Evolutionary conservation across 768 basidiomycete genomes (phyloP).

Genomic region (Serendipita sp.): DNA sequence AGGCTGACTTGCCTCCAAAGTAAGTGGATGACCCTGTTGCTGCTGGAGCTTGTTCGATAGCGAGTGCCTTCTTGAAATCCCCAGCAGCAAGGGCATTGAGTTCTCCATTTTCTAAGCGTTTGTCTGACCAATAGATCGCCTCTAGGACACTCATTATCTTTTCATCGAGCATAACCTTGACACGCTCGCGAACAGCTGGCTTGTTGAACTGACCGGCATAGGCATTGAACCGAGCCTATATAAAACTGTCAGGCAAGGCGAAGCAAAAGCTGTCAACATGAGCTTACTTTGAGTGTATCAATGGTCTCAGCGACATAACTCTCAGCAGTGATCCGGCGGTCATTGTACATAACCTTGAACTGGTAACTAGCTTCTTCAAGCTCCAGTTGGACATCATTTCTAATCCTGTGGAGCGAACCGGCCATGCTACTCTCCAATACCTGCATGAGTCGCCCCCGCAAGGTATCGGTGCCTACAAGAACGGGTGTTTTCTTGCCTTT

Average conservation of each 20-base stretch:
- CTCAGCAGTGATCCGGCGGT: constrained; percentile 84
- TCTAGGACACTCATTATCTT: constrained; percentile 96
- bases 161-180: constrained; percentile 88
- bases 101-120: constrained; percentile 47
- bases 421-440: constrained; percentile 97
- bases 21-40: constrained; percentile 10
- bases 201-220: constrained; percentile 75
- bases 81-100: constrained; percentile 56
- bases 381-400: constrained; percentile 93
- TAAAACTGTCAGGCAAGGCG: constrained; percentile 6
- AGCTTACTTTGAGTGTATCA: constrained; percentile 59
- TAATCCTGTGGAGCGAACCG: constrained; percentile 84
- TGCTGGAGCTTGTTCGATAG: neutral
- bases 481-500: constrained; percentile 33
- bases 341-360: constrained; percentile 98
- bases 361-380: constrained; percentile 95
- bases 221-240: constrained; percentile 56
- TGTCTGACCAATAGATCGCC: constrained; percentile 93
- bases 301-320: constrained; percentile 97
- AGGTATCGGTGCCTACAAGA: constrained; percentile 83
- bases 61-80: constrained; percentile 35
- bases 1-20: constrained; percentile 21
- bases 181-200: constrained; percentile 71
- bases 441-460: constrained; percentile 85
- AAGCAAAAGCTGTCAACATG: neutral